Percentiles rank a stretch among this genome's conserved stretches.
phyloP scores from a whole-genome alignment of 2,329 filamentous ascomycete genomes.

The Xylariaceae sp. region DNA sequence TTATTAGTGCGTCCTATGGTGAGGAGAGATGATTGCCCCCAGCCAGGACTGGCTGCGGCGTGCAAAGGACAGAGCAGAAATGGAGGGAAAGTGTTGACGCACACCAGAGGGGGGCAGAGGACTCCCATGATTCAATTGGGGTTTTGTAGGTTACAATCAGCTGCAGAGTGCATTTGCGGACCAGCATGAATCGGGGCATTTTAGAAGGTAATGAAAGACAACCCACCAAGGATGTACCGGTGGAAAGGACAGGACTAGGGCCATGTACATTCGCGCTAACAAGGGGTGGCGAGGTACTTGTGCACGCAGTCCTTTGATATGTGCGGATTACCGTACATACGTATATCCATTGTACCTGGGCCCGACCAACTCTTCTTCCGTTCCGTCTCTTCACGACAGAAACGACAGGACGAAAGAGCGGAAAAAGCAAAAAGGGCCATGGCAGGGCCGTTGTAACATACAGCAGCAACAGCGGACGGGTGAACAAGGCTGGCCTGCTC shows the following conservation, averaged over 20 bases:
- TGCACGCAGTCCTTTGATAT: background rate
- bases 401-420: background rate
- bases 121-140: slow-evolving; percentile 28
- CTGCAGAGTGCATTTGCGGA: slow-evolving; percentile 24
- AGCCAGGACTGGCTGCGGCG: background rate
- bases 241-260: slow-evolving; percentile 10
- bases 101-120: slow-evolving; percentile 23
- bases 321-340: background rate
- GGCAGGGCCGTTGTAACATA: slow-evolving; percentile 8
- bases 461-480: background rate
- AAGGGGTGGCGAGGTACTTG: slow-evolving; percentile 31
- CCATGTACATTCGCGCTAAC: slow-evolving; percentile 30
- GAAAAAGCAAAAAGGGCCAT: slow-evolving; percentile 3
- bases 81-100: slow-evolving; percentile 22
- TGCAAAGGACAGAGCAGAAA: slow-evolving; percentile 14
- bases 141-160: slow-evolving; percentile 31
- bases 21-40: background rate
- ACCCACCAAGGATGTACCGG: slow-evolving; percentile 18
- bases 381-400: background rate
- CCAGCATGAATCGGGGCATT: slow-evolving; percentile 25
- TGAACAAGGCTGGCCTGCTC: slow-evolving; percentile 13
- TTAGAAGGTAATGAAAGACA: slow-evolving; percentile 26
- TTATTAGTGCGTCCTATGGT: background rate
- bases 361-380: background rate
- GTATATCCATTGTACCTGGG: background rate